A percentile compares a stretch with the other conserved stretches of the same genome.
Evolutionary conservation across 192 early-diverging fungal species (phyloP).

Genomic region (Phlyctochytrium bullatum): DNA sequence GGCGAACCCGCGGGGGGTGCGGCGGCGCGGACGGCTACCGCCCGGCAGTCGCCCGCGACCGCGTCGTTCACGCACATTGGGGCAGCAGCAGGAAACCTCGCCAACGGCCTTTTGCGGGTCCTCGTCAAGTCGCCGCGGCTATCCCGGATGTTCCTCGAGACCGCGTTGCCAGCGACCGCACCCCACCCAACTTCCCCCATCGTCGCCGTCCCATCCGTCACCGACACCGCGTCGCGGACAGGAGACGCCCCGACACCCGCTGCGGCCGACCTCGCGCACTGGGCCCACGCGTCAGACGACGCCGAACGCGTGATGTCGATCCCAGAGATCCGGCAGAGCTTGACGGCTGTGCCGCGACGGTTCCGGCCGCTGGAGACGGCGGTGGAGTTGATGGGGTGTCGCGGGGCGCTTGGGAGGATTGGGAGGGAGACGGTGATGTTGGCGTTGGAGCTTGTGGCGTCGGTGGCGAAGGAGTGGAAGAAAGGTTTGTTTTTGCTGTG

Average conservation of each 20-base stretch:
- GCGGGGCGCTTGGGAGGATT: background rate
- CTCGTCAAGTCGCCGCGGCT: background rate
- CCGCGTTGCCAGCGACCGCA: background rate
- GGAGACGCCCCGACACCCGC: too few species aligned
- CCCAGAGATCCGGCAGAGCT: background rate
- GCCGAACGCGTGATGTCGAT: too few species aligned
- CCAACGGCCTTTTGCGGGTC: background rate
- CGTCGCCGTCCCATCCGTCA: too few species aligned
- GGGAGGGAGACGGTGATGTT: slow-evolving; percentile 5
- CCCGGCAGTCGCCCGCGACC: too few species aligned
- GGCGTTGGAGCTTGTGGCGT: background rate
- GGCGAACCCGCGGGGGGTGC: too few species aligned
- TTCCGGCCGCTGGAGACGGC: background rate
- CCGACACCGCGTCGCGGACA: too few species aligned
- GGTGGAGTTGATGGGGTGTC: background rate
- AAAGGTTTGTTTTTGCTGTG: too few species aligned
- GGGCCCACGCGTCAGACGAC: too few species aligned
- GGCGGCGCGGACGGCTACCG: too few species aligned
- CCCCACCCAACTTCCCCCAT: background rate
- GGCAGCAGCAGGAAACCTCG: background rate
- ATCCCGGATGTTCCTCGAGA: background rate
- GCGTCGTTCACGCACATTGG: background rate
- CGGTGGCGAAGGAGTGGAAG: background rate
- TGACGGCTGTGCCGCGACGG: background rate
- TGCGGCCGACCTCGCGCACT: too few species aligned